These are phyloP conservation scores for Sphaerulina populicola DNA, from an alignment of 2,329 filamentous ascomycete genomes.

Conservation along the genomic window DNA sequence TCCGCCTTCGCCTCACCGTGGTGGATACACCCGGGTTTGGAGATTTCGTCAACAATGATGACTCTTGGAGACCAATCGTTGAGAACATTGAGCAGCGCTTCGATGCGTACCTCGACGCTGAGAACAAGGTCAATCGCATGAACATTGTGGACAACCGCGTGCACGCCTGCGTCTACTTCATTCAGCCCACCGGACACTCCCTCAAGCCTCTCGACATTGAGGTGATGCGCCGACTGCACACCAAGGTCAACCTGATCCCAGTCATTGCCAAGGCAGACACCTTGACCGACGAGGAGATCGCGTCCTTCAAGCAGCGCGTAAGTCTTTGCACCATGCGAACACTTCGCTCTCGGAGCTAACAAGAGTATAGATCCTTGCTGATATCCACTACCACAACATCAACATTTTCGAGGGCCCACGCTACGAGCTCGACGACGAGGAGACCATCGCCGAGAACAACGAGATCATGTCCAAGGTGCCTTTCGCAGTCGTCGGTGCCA, in stretches of 20 bases:
- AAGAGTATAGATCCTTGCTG: slow-evolving; percentile 71
- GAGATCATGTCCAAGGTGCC: slow-evolving; percentile 99
- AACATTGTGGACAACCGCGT: slow-evolving; percentile 99
- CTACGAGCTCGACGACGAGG: slow-evolving; percentile 97
- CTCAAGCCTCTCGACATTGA: slow-evolving; percentile 98
- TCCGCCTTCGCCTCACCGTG: slow-evolving; percentile 89
- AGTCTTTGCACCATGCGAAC: slow-evolving; percentile 35
- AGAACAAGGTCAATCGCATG: slow-evolving; percentile 99
- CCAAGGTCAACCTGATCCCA: slow-evolving; percentile 99
- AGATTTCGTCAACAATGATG: slow-evolving; percentile 99
- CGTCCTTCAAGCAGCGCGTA: slow-evolving; percentile 91
- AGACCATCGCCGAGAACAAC: slow-evolving; percentile 99
- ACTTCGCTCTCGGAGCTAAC: slow-evolving; percentile 16
- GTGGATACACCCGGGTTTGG: slow-evolving; percentile 97
- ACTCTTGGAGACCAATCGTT: slow-evolving; percentile 97
- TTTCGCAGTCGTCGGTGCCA: slow-evolving; percentile 95
- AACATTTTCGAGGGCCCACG: slow-evolving; percentile 98
- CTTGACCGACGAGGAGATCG: slow-evolving; percentile 91
- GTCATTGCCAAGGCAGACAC: slow-evolving; percentile 99
- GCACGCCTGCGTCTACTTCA: slow-evolving; percentile 98
- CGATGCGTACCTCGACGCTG: slow-evolving; percentile 94
- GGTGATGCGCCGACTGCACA: slow-evolving; percentile 98
- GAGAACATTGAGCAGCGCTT: slow-evolving; percentile 99
- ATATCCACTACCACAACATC: slow-evolving; percentile 94
- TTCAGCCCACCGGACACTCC: slow-evolving; percentile 96